Percentiles rank a stretch among this genome's conserved stretches.
Conservation (phyloP, 1,284 basidiomycete genomes). For the Pseudozyma thailandica region DNA sequence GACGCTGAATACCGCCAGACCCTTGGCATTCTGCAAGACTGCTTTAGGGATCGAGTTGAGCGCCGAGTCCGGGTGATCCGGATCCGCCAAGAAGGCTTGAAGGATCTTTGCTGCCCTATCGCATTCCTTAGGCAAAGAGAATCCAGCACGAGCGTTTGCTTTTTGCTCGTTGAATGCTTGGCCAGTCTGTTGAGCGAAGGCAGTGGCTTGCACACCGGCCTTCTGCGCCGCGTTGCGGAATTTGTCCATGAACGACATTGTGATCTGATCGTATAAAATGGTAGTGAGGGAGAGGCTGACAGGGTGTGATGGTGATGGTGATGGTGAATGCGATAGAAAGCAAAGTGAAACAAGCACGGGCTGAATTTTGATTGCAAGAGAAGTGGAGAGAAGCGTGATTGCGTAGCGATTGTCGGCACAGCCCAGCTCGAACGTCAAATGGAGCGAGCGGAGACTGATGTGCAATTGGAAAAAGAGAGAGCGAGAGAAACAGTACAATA, state of each 20-base stretch:
- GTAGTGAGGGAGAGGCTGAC: neutral
- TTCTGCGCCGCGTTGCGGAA: constrained; percentile 82
- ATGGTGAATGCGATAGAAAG: neutral
- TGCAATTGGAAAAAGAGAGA: no score
- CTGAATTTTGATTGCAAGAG: neutral
- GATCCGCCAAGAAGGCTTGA: constrained; percentile 89
- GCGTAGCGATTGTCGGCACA: no score
- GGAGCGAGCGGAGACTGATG: no score
- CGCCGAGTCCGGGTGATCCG: constrained; percentile 85
- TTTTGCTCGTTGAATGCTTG: constrained; percentile 57
- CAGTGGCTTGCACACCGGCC: constrained; percentile 72
- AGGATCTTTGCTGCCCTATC: constrained; percentile 90
- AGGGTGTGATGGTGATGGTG: neutral
- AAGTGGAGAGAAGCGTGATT: neutral
- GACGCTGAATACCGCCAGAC: constrained; percentile 91
- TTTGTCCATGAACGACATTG: constrained; percentile 77
- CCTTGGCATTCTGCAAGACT: constrained; percentile 84
- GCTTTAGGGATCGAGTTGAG: constrained; percentile 95
- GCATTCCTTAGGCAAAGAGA: constrained; percentile 66
- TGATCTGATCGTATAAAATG: neutral
- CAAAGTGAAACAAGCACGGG: neutral
- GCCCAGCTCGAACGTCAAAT: no score
- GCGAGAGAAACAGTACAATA: no score
- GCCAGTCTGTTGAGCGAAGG: constrained; percentile 60
- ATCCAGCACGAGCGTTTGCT: constrained; percentile 59